Base-by-base conservation (phyloP, 345 rosid species). In the Heritiera fomes region DNA sequence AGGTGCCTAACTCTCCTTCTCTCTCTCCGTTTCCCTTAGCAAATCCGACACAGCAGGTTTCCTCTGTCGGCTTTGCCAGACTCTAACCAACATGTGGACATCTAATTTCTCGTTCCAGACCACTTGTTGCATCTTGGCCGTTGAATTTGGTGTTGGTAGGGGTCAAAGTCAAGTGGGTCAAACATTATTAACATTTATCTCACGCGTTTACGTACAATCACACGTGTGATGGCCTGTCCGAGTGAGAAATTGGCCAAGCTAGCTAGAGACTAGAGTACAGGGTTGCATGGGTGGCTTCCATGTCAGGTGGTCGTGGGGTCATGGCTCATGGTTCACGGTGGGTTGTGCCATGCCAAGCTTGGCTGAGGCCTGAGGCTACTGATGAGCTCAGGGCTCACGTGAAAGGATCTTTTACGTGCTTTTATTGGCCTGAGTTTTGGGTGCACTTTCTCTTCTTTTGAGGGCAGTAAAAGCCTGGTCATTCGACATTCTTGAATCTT, bases 361-460 rank as follows among this genome's bases (percentile, higher is more conserved):
- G 83, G 81, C 70, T 65, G 28, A 49, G 55, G 18, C 15, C 70
- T 65, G 28, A 49, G 55, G 18, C 15, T 13, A 18, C 17, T 50
- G 55, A 50, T 50, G 55, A 67, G 32, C 81, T 78, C 23, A 78
- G 15, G 82, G 80, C 79, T 87, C 87, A 84, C 84, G 86, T 84
- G 87, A 85, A 80, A 58, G 84, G 69, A 79, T 75, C 84, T 66
- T 80, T 72, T 65, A n/a, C 75, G 49, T 55, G 20, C 23, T 7
- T 77, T 73, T 45, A n/a, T 55, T 43, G 40, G 46, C 65, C 41
- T 77, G 40, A 62, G 55, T 53, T 20, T 53, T 66, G 56, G 50
- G 45, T 43, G 11, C 13, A 6, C 89, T 84, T 85, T 85, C 84
- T 85, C 89, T 80, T 63, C 89, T 87, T 87, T 87, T 85, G 32